These are phyloP conservation scores for Ascochyta fabae DNA, from an alignment of 2,329 filamentous ascomycete genomes.

Conservation along the genomic window DNA sequence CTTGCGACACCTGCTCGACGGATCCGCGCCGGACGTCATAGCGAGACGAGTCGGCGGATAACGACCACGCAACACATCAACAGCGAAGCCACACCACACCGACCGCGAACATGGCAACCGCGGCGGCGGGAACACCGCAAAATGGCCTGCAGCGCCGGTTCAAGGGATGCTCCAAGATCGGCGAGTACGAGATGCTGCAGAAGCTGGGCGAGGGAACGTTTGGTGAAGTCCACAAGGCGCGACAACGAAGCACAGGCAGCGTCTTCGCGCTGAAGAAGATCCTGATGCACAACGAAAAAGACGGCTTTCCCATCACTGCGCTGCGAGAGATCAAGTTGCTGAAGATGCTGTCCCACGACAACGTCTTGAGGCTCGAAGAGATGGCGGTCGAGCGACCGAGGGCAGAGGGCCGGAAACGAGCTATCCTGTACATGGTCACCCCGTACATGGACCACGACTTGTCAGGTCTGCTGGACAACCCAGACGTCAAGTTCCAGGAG, in stretches of 20 bases:
- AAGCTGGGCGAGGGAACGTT: slow-evolving; percentile 97
- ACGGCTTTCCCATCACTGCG: slow-evolving; percentile 98
- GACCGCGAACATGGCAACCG: slow-evolving; percentile 6
- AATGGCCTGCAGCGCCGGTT: slow-evolving; percentile 66
- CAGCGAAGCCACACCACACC: not conserved
- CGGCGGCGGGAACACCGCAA: slow-evolving; percentile 51
- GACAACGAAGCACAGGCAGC: slow-evolving; percentile 74
- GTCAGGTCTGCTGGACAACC: slow-evolving; percentile 95
- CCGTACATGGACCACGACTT: slow-evolving; percentile 99
- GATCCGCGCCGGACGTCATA: slow-evolving; percentile 23
- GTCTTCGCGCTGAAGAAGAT: slow-evolving; percentile 96
- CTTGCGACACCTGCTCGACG: slow-evolving; percentile 15
- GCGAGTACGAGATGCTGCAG: slow-evolving; percentile 77
- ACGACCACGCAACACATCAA: not conserved
- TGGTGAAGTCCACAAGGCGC: slow-evolving; percentile 92
- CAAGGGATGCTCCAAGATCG: slow-evolving; percentile 81
- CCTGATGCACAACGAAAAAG: slow-evolving; percentile 98
- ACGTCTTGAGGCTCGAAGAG: slow-evolving; percentile 86
- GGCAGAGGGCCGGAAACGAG: slow-evolving; percentile 63
- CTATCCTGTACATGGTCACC: slow-evolving; percentile 97
- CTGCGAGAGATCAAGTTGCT: slow-evolving; percentile 96
- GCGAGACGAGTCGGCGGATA: slow-evolving; percentile 13
- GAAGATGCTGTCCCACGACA: slow-evolving; percentile 90
- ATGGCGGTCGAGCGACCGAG: slow-evolving; percentile 88
- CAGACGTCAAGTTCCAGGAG: slow-evolving; percentile 83